Evolutionary conservation across 2,329 filamentous ascomycete species (phyloP).

Genomic region (Scopulariopsis brevicaulis): DNA sequence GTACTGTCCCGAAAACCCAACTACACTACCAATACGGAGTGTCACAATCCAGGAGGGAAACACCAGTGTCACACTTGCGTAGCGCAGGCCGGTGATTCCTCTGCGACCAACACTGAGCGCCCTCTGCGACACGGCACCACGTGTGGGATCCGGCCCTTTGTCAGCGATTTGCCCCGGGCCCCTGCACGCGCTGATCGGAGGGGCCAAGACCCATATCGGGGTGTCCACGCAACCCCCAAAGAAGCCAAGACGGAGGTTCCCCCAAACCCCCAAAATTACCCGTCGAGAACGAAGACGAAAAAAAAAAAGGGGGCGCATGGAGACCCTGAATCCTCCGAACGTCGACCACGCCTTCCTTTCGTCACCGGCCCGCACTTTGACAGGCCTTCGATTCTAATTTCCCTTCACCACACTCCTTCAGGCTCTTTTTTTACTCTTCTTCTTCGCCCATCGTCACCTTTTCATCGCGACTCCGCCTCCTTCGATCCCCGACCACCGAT

Average conservation of each 20-base stretch:
- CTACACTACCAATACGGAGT: no score
- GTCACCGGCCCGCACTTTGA: not conserved
- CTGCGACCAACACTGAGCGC: not conserved
- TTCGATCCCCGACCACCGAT: not conserved
- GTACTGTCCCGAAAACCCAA: not conserved
- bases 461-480: not conserved
- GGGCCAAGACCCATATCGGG: not conserved
- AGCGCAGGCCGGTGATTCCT: not conserved
- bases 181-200: not conserved
- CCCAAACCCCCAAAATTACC: not conserved
- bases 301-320: not conserved
- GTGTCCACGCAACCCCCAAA: not conserved
- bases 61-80: not conserved
- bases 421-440: not conserved
- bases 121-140: not conserved
- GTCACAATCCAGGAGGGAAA: not conserved
- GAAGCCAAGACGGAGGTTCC: not conserved
- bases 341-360: not conserved
- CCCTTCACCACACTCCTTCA: not conserved
- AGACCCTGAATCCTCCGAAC: not conserved
- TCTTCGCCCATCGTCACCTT: not conserved
- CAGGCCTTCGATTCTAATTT: not conserved
- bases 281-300: not conserved
- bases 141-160: not conserved
- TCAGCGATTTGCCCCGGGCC: not conserved